Evolutionary conservation across 805 yeast genomes (phyloP), one percentile per base, ranked within the genome.

Genomic region (Cyberlindnera mississippiensis): DNA sequence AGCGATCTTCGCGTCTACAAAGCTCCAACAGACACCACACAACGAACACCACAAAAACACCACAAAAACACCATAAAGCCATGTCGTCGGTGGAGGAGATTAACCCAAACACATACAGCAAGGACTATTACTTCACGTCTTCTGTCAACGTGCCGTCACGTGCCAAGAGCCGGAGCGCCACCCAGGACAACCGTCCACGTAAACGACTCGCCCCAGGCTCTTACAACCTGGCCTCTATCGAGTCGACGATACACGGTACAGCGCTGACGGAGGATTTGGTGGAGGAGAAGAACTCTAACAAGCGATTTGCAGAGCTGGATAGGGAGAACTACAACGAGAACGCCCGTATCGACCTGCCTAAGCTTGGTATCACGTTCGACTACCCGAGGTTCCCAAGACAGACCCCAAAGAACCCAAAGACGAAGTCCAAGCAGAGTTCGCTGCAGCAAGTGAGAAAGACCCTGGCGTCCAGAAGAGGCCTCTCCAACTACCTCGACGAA

Each of bases 261-360:
- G 57, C 53, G 26, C 42, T 54, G 4, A 45, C 57, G 3, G 60
- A 51, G 18, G 56, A 54, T 14, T 41, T 55, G 4, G 45, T 51
- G 6, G 72, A 64, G 37, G 58, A 62, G 48, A 64, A 62, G 48
- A 62, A 61, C 36, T 64, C 69, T 2, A 52, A 53, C 13, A 67
- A 65, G 44, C 49, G 76, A 35, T 66, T 69, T 38, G 62, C 58
- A 2, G 75, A 71, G 44, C 51, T 71, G 16, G 70, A 67, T 41
- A 50, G 66, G 20, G 76, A 71, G 52, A 70, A 71, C 44, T 71
- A 68, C 47, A 69, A 62, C 49, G 74, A 69, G n/a, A 48, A 28
- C 20, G 42, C 54, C 0, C 58, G 61, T 35, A 55, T 68, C 16
- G 76, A 71, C 17, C 50, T 71, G 13, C 75, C 75, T 1, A 57